Evolutionary conservation across 1,284 basidiomycete species (phyloP).

Genomic region (Sphagnurus paluster): DNA sequence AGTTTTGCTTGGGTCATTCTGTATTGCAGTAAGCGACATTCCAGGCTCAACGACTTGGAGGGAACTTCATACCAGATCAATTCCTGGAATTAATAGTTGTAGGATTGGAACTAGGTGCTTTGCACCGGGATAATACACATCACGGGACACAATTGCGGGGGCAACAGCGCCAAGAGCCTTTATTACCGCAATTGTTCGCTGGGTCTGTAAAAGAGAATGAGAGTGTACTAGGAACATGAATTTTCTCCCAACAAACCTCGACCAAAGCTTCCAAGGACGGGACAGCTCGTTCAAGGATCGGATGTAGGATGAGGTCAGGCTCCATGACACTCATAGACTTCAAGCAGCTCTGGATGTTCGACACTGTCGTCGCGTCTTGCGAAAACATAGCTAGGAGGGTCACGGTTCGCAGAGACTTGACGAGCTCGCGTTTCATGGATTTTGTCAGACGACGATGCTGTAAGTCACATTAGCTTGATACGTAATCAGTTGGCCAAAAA

Average conservation of each 20-base stretch:
- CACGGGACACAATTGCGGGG: constrained; percentile 75
- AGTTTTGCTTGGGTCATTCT: constrained; percentile 92
- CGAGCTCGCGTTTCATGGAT: constrained; percentile 83
- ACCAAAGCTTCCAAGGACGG: constrained; percentile 86
- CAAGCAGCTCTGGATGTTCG: constrained; percentile 68
- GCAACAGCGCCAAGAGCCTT: constrained; percentile 83
- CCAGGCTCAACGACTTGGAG: constrained; percentile 1
- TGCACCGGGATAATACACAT: constrained; percentile 78
- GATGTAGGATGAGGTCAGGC: constrained; percentile 85
- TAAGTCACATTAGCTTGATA: constrained; percentile 12
- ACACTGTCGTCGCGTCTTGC: constrained; percentile 65
- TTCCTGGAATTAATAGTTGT: constrained; percentile 85
- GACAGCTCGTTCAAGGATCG: constrained; percentile 84
- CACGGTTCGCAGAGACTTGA: constrained; percentile 81
- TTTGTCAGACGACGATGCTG: constrained; percentile 77
- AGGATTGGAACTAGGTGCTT: constrained; percentile 84
- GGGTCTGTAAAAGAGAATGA: constrained; percentile 51
- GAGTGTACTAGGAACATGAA: too few relatives aligned
- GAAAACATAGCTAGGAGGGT: constrained; percentile 90
- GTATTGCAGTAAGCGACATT: constrained; percentile 4
- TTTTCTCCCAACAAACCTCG: constrained; percentile 66
- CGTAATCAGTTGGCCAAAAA: too few relatives aligned
- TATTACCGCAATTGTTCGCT: constrained; percentile 84
- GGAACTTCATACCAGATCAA: constrained; percentile 66
- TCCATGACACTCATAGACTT: constrained; percentile 83